phyloP scores from a whole-genome alignment of 2,329 filamentous ascomycete genomes.

The Aspergillus sclerotialis region DNA sequence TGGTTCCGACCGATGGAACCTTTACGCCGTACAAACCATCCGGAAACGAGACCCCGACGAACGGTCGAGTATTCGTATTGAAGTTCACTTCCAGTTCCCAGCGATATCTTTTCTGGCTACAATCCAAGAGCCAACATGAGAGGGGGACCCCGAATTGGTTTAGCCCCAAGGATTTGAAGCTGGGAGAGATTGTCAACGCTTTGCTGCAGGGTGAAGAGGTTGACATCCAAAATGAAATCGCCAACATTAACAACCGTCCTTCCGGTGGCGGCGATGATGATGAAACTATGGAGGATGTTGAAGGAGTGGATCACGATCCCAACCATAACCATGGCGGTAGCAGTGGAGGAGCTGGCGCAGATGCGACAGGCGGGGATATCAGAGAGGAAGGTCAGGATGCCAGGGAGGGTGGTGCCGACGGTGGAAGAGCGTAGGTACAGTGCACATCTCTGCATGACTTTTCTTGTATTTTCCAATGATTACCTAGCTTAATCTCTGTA shows the following conservation, averaged over 20 bases:
- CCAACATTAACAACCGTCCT: constrained; percentile 49
- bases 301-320: constrained; percentile 54
- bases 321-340: constrained; percentile 53
- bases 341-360: constrained; percentile 75
- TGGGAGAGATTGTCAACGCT: constrained; percentile 78
- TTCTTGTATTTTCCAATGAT: too few species aligned
- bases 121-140: constrained; percentile 76
- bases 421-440: constrained; percentile 98
- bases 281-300: constrained; percentile 73
- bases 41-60: constrained; percentile 58
- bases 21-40: constrained; percentile 73
- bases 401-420: constrained; percentile 89
- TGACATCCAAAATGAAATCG: constrained; percentile 66
- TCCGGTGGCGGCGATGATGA: constrained; percentile 55
- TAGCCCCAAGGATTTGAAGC: constrained; percentile 76
- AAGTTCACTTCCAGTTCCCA: constrained; percentile 92
- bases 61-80: constrained; percentile 85
- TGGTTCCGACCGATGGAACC: constrained; percentile 82
- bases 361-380: constrained; percentile 83
- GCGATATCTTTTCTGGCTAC: constrained; percentile 91
- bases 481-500: too few species aligned
- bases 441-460: constrained; percentile 44
- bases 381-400: constrained; percentile 82
- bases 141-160: constrained; percentile 68
- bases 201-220: constrained; percentile 86